phyloP scores from a whole-genome alignment of 352 stramenopile genomes.

The Globisporangium paddicum region DNA sequence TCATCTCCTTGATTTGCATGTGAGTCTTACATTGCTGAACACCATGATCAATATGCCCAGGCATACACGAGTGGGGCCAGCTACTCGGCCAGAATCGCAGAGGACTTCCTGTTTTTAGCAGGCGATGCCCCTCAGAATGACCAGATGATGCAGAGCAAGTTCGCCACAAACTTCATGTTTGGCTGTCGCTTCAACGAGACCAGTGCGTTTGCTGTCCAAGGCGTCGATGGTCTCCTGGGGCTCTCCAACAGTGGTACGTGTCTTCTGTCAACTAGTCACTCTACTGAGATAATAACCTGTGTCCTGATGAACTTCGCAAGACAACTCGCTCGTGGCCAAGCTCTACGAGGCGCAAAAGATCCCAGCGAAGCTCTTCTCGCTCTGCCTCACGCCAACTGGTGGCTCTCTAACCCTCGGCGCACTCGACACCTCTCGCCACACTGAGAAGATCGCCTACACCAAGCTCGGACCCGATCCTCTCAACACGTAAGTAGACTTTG shows the following conservation, averaged over 20 bases:
- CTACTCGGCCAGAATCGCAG: conserved; percentile 67
- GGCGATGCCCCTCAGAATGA: conserved; percentile 39
- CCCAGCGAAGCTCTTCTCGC: conserved; percentile 44
- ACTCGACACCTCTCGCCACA: conserved; percentile 24
- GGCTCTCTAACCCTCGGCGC: conserved; percentile 32
- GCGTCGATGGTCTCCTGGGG: conserved; percentile 76
- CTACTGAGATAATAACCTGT: neutral
- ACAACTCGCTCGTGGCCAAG: conserved; percentile 68
- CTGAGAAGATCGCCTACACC: conserved; percentile 20
- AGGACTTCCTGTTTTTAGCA: conserved; percentile 71
- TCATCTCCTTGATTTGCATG: neutral
- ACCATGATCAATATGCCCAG: conserved; percentile 14
- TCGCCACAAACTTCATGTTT: conserved; percentile 71
- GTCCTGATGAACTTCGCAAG: conserved; percentile 8
- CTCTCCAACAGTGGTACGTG: conserved; percentile 47
- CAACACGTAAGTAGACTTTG: conserved; percentile 15
- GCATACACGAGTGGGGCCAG: conserved; percentile 77
- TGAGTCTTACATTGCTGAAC: no score
- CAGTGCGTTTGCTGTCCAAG: conserved; percentile 55
- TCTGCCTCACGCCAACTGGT: conserved; percentile 36
- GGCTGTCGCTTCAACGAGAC: conserved; percentile 72
- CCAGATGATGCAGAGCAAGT: conserved; percentile 18
- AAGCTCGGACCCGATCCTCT: conserved; percentile 13
- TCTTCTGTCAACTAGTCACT: neutral
- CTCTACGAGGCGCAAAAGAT: conserved; percentile 77